Evolutionary conservation across 345 rosid species (phyloP).

Genomic region (thale cress (Arabidopsis thaliana)): DNA sequence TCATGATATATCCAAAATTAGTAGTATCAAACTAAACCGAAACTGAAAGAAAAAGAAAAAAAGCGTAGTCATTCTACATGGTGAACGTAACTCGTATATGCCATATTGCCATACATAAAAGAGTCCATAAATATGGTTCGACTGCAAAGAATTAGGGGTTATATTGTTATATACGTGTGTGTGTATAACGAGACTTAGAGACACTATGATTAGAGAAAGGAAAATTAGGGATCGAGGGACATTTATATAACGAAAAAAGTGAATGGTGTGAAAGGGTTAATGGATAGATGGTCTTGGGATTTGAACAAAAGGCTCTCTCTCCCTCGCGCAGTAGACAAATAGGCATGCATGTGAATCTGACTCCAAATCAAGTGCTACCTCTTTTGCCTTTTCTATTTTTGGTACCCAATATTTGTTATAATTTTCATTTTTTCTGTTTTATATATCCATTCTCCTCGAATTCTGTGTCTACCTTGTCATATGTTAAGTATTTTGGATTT

Average conservation of each 20-base stretch:
- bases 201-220: slow-evolving; percentile 41
- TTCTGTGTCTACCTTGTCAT: slow-evolving; percentile 1
- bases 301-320: slow-evolving; percentile 29
- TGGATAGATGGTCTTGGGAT: slow-evolving; percentile 33
- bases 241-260: slow-evolving; percentile 7
- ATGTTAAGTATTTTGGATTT: slow-evolving; percentile 5
- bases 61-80: not conserved
- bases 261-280: slow-evolving; percentile 40
- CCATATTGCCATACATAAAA: not conserved
- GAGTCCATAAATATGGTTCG: not conserved
- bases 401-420: slow-evolving; percentile 7
- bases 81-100: not conserved
- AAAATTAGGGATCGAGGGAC: slow-evolving; percentile 37
- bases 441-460: slow-evolving; percentile 22
- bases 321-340: slow-evolving; percentile 41
- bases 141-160: not conserved
- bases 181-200: not conserved
- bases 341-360: slow-evolving; percentile 48
- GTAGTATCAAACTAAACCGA: not conserved
- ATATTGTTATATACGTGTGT: not conserved
- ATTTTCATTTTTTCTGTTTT: not conserved
- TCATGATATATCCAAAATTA: not conserved
- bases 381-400: slow-evolving; percentile 27
- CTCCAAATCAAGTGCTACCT: slow-evolving; percentile 38
- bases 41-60: not conserved